Conservation (phyloP, 306 rosid genomes). For the Lagenaria siceraria region DNA sequence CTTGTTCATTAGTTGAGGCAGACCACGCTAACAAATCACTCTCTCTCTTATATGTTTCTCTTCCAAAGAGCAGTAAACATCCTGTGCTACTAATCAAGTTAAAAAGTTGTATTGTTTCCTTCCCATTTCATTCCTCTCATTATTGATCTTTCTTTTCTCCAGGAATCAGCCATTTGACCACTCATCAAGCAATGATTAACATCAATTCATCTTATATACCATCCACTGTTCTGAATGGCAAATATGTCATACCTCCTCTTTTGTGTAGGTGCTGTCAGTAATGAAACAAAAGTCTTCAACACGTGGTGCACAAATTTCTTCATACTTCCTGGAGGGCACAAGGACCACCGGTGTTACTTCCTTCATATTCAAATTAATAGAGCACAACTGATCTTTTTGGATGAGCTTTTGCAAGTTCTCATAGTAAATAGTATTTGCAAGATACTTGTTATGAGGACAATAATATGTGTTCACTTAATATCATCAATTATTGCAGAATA, state of each 20-base stretch:
- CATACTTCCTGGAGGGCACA: slow-evolving; percentile 36
- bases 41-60: background rate
- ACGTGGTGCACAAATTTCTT: slow-evolving; percentile 52
- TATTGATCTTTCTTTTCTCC: background rate
- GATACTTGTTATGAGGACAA: background rate
- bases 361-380: background rate
- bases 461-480: background rate
- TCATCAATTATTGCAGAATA: background rate
- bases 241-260: slow-evolving; percentile 35
- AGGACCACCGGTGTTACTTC: slow-evolving; percentile 5
- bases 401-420: background rate
- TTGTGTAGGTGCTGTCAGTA: slow-evolving; percentile 50
- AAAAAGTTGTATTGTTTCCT: background rate
- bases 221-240: background rate
- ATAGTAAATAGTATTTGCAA: background rate
- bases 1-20: background rate
- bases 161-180: background rate
- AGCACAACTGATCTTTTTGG: background rate
- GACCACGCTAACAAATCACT: background rate
- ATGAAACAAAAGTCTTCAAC: slow-evolving; percentile 54
- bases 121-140: background rate
- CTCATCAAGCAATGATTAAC: background rate
- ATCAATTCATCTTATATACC: background rate
- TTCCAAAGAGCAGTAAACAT: background rate
- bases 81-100: background rate